phyloP scores from a whole-genome alignment of 768 basidiomycete genomes.

The Suillus alpinus region DNA sequence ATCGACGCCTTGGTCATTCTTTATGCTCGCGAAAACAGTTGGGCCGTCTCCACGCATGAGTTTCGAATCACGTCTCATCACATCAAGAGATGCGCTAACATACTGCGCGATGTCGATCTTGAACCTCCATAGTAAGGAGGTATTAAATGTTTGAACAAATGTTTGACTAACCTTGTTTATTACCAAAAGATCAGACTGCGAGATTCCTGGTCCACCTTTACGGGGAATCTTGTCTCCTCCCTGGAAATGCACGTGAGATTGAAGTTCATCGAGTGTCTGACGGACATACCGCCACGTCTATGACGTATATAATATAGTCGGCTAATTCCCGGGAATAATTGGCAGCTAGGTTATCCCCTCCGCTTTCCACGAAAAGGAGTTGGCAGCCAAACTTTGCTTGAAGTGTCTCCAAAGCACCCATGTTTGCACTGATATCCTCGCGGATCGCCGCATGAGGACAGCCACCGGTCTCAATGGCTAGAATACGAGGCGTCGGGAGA shows the following conservation, averaged over 20 bases:
- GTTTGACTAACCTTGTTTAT: constrained; percentile 77
- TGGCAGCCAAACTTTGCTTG: constrained; percentile 91
- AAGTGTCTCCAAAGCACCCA: constrained; percentile 91
- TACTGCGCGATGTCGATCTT: constrained; percentile 92
- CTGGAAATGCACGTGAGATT: constrained; percentile 34
- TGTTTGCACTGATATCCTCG: constrained; percentile 96
- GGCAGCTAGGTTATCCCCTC: constrained; percentile 95
- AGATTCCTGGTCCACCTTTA: constrained; percentile 97
- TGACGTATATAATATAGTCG: constrained; percentile 95
- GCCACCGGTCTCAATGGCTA: constrained; percentile 96
- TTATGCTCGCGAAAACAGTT: constrained; percentile 86
- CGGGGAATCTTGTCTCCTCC: constrained; percentile 98
- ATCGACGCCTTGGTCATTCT: constrained; percentile 72
- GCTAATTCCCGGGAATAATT: constrained; percentile 96
- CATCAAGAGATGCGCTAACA: constrained; percentile 88
- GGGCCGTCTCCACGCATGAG: constrained; percentile 94
- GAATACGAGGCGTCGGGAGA: constrained; percentile 78
- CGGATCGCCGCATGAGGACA: constrained; percentile 98
- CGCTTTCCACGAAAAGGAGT: constrained; percentile 91
- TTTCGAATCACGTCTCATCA: constrained; percentile 93
- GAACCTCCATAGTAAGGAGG: background rate
- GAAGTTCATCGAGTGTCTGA: background rate
- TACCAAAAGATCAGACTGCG: constrained; percentile 90
- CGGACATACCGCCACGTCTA: constrained; percentile 71
- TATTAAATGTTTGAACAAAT: background rate